Conservation (phyloP, 495 filamentous ascomycete genomes). For the Talaromyces wortmannii region DNA sequence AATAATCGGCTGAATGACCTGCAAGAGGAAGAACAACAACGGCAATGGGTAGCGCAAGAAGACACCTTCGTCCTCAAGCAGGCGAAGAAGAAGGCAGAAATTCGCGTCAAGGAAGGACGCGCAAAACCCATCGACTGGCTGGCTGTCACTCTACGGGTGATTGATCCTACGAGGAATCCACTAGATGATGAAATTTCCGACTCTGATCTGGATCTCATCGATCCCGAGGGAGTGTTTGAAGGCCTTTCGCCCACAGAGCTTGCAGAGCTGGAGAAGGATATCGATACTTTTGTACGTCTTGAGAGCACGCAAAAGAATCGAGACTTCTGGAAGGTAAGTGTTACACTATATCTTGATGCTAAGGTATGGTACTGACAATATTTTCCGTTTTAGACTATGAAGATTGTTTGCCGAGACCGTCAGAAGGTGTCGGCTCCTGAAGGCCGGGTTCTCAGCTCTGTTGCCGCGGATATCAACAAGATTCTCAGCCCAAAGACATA, state of each 20-base stretch:
- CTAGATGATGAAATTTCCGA: slow-evolving; percentile 83
- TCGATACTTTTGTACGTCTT: slow-evolving; percentile 74
- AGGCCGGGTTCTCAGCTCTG: slow-evolving; percentile 70
- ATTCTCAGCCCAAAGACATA: slow-evolving; percentile 81
- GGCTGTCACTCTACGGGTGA: slow-evolving; percentile 79
- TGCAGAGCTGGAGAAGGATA: slow-evolving; percentile 74
- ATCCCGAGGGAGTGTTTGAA: slow-evolving; percentile 78
- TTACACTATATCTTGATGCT: not conserved
- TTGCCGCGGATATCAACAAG: slow-evolving; percentile 80
- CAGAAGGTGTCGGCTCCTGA: slow-evolving; percentile 60
- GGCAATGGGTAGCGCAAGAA: slow-evolving; percentile 86
- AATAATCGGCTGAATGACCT: slow-evolving; percentile 52
- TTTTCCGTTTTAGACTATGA: slow-evolving; percentile 53
- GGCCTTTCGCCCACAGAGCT: slow-evolving; percentile 64
- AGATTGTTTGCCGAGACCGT: slow-evolving; percentile 75
- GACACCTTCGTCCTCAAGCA: slow-evolving; percentile 95
- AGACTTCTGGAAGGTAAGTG: slow-evolving; percentile 75
- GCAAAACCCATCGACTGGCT: slow-evolving; percentile 95
- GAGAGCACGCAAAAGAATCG: slow-evolving; percentile 71
- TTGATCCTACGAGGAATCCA: slow-evolving; percentile 70
- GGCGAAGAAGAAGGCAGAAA: slow-evolving; percentile 95
- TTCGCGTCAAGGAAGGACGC: slow-evolving; percentile 87
- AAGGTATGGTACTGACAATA: not conserved
- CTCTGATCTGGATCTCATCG: slow-evolving; percentile 67
- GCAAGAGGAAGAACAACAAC: slow-evolving; percentile 69